Base-by-base conservation (phyloP, 148 eudicot genomes). In the Dysphania ambrosioides region DNA sequence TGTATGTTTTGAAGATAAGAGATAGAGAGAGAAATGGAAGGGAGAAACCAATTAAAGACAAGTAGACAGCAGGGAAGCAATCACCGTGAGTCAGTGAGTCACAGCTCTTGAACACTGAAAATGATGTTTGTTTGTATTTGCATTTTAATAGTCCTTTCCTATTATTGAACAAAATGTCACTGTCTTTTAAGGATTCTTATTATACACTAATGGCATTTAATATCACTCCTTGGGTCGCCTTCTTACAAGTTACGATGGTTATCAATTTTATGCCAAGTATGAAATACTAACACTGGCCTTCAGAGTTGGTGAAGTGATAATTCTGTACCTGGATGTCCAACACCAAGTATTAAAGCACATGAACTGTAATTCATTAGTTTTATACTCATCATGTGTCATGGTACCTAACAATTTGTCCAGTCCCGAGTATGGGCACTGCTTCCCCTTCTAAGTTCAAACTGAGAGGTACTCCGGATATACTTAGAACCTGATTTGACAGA, bases 91-190 rank as follows among this genome's bases (percentile, higher is more conserved):
- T 38, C 62, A 24, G 62, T 51, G 75, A 62, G n/a, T 41, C 74
- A 71, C 79, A 71, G 78, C 49, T 70, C 49, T 70, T 71, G 51
- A 44, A 75, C 82, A 80, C 41, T 80, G 82, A 80, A 75, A 75
- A 71, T 44, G 72, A 64, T 35, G 72, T 64, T 80, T 80, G 79
- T 75, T 75, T 76, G 59, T 71, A 71, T 80, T 32, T 71, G 82
- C 72, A 57, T 31, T 40, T 75, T 71, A 79, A 70, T 70, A 70
- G 57, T 30, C 53, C 24, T 59, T 59, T 70, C 68, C 36, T 66
- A 71, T 75, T 70, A 75, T 75, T 70, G 76, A 65, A 70, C 67
- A 51, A 18, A 70, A 62, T 38, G 56, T 15, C 38, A 24, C 62
- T 40, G 47, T 65, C 42, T 30, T 62, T 62, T 41, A 56, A 75